Base-by-base conservation (phyloP, 371 early-diverging fungal species). In the Rhizopus sp. region DNA sequence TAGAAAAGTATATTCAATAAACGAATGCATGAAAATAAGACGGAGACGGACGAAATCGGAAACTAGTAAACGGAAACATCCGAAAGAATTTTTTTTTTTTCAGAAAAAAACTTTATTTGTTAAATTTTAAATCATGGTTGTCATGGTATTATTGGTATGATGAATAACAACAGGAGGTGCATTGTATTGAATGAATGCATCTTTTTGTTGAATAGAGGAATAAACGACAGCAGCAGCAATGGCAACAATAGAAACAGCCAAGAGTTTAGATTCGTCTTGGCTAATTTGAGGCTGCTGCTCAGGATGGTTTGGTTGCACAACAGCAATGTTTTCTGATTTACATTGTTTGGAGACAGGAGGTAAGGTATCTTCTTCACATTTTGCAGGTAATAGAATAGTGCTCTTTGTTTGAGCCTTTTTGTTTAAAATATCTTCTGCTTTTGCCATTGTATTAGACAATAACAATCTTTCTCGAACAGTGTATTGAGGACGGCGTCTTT, bases 1-100 rank as follows among this genome's bases (percentile, higher is more conserved):
- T 93, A 45, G 86, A 87, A 60, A 51, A 62, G 5, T 89, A 77
- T 54, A 86, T 90, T 62, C 23, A 23, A 23, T 23, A 23, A 23
- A 23, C 23, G 23, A 31, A 38, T 34, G 38, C 38, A 37, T 37
- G 13, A 46, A 46, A 41, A 41, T n/a, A 13, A 29, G 46, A 46
- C 8, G 29, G 46, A 23, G 29, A 46, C 46, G 46, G 46, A 46
- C 7, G 7, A 23, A 46, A 15, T 37, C 38, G 38, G 38, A 37
- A 37, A 13, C 38, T 37, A 37, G 13, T 13, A 46, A 30, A 46
- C 46, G 46, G 46, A 15, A 46, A 46, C 29, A 29, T 15, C 46
- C 46, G 46, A 6, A n/a, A 42, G n/a, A 0, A 42, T n/a, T 13
- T n/a, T n/a, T 42, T n/a, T n/a, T n/a, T 10, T 46, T 46, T n/a